Base-by-base conservation (phyloP, 1,284 basidiomycete genomes). In the Athelia sp. region DNA sequence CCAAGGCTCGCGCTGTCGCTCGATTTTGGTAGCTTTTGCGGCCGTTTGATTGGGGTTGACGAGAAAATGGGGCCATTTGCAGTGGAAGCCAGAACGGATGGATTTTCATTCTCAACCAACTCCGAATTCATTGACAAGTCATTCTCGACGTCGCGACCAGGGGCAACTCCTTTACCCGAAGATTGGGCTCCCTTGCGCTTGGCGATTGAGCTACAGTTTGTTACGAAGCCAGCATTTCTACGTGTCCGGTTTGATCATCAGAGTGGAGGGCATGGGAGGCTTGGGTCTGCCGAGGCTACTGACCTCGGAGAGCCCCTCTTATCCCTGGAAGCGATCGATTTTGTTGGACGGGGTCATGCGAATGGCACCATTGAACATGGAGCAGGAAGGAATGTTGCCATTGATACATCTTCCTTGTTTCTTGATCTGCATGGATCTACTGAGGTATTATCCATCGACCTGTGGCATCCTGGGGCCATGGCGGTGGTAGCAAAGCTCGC, bases 391-490 rank as follows among this genome's bases (percentile, higher is more conserved):
- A 58, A 74, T 29, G 70, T 78, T 13, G 65, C 71, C n/a, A 58
- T 88, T 35, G 74, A 82, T 52, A 58, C 68, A 19, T 62, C 68
- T 4, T 82, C 87, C 0, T 51, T 78, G 13, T 72, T 79, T 32
- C 56, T 76, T 1, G 74, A 84, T 40, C 55, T 82, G 22, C 73
- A 77, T 51, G 62, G 76, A 32, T 70, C 73, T 10, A 71, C 82
- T 8, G 87, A 91, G 54, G 77, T 78, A 3, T 63, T 89, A 18
- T 79, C 80, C 44, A 50, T 88, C 43, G 87, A 92, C 60, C 64
- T 92, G 10, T 92, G 88, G 87, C 79, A 87, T 51, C 77, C 78
- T 3, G 71, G 77, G 44, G 82, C 82, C 19, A 69, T 90, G 45
- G 73, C 75, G 38, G 75, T 79, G 2, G 62, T 85, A 22, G 67